Conservation (phyloP, 306 rosid species). For the Quercus alba region DNA sequence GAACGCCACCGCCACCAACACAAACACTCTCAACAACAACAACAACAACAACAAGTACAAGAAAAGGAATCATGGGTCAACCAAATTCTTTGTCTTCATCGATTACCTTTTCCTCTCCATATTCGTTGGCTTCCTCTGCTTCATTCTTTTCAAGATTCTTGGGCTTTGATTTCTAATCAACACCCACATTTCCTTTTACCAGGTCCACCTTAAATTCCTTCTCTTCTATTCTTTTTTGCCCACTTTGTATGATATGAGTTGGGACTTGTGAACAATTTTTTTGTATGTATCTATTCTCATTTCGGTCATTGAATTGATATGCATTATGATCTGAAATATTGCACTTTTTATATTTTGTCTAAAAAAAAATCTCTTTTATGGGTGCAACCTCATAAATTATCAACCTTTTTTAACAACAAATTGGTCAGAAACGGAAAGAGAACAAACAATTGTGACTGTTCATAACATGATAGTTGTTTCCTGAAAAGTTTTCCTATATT, state of each 20-base stretch:
- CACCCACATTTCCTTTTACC: slow-evolving; percentile 3
- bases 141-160: slow-evolving; percentile 54
- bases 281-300: background rate
- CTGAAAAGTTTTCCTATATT: background rate
- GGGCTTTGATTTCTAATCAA: slow-evolving; percentile 34
- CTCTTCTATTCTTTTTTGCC: background rate
- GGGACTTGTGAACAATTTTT: background rate
- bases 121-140: slow-evolving; percentile 53
- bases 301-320: background rate
- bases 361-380: background rate
- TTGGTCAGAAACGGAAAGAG: background rate
- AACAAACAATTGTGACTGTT: background rate
- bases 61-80: slow-evolving; percentile 61
- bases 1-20: background rate
- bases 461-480: background rate
- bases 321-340: background rate
- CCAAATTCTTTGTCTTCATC: slow-evolving; percentile 58
- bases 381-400: background rate
- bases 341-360: background rate
- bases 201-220: slow-evolving; percentile 17
- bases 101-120: slow-evolving; percentile 68
- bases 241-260: background rate
- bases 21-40: background rate
- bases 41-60: slow-evolving; percentile 26
- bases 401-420: background rate